These are phyloP conservation scores for Balakata baccata DNA, from an alignment of 345 rosid species.

Conservation along the genomic window DNA sequence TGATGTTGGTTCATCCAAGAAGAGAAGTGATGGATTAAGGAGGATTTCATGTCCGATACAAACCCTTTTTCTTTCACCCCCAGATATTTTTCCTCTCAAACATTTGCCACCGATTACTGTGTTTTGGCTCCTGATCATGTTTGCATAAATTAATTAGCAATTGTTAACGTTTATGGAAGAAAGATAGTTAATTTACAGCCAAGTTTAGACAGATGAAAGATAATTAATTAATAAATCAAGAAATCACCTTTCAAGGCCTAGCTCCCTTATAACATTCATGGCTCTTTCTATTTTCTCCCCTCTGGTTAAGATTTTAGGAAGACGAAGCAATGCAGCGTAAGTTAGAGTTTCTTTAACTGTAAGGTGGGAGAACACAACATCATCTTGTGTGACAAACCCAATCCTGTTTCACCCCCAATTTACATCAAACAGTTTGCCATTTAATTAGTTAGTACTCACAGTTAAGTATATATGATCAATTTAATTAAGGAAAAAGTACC, in stretches of 20 bases:
- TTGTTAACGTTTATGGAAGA: too few relatives aligned
- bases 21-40: constrained; percentile 31
- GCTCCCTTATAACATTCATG: constrained; percentile 16
- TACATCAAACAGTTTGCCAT: neutral
- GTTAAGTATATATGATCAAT: neutral
- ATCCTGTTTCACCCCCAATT: constrained; percentile 21
- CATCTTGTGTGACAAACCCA: constrained; percentile 38
- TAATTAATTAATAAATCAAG: neutral
- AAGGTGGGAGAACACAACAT: constrained; percentile 35
- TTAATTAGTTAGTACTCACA: neutral
- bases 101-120: constrained; percentile 25
- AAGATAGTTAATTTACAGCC: too few relatives aligned
- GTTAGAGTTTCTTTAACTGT: constrained; percentile 35
- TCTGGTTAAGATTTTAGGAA: constrained; percentile 19
- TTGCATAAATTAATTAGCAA: neutral
- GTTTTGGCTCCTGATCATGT: constrained; percentile 26
- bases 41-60: constrained; percentile 36
- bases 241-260: constrained; percentile 34
- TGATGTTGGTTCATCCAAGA: constrained; percentile 37
- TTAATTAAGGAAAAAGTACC: too few relatives aligned
- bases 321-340: constrained; percentile 30
- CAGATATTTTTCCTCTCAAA: constrained; percentile 32
- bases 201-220: too few relatives aligned
- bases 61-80: constrained; percentile 38
- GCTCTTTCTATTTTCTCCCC: constrained; percentile 29